These are phyloP conservation scores for Punica granatum DNA, from an alignment of 345 rosid genomes.

Conservation along the genomic window DNA sequence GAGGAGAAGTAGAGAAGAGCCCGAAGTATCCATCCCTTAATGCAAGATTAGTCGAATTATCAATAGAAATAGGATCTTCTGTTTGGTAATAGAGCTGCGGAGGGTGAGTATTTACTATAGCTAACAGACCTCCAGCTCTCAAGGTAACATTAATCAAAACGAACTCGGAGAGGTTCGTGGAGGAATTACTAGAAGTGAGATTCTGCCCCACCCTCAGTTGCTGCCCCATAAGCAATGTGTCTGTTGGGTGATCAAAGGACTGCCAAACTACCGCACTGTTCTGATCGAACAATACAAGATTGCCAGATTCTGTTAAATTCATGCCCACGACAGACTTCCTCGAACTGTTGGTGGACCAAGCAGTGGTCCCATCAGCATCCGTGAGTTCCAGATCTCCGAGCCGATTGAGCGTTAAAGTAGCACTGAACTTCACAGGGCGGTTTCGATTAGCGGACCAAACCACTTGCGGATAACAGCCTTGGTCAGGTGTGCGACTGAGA, in stretches of 20 bases:
- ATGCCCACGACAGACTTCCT: conserved; percentile 12
- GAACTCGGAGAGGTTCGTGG: not conserved
- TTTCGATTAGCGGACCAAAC: conserved; percentile 25
- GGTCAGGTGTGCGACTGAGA: not conserved
- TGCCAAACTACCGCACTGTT: conserved; percentile 15
- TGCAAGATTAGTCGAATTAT: conserved; percentile 2
- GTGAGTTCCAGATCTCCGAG: conserved; percentile 11
- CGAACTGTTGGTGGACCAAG: conserved; percentile 14
- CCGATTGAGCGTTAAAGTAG: conserved; percentile 6
- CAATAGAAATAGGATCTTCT: not conserved
- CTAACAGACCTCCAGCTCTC: conserved; percentile 10
- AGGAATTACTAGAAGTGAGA: conserved; percentile 11
- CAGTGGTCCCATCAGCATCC: conserved; percentile 8
- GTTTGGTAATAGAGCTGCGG: not conserved
- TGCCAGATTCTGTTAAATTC: conserved; percentile 10
- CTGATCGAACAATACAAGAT: conserved; percentile 13
- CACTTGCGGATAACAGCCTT: not conserved
- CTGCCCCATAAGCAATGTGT: conserved; percentile 14
- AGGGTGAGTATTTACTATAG: conserved; percentile 9
- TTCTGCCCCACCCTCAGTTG: conserved; percentile 8
- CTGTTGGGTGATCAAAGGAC: conserved; percentile 18
- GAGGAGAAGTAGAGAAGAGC: not conserved
- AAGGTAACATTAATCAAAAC: conserved; percentile 14
- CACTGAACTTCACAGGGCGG: conserved; percentile 4
- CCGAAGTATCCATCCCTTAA: conserved; percentile 6